These are phyloP conservation scores for Chlamydomonas sphaeroides DNA, from an alignment of 139 green algal genomes.

Conservation along the genomic window DNA sequence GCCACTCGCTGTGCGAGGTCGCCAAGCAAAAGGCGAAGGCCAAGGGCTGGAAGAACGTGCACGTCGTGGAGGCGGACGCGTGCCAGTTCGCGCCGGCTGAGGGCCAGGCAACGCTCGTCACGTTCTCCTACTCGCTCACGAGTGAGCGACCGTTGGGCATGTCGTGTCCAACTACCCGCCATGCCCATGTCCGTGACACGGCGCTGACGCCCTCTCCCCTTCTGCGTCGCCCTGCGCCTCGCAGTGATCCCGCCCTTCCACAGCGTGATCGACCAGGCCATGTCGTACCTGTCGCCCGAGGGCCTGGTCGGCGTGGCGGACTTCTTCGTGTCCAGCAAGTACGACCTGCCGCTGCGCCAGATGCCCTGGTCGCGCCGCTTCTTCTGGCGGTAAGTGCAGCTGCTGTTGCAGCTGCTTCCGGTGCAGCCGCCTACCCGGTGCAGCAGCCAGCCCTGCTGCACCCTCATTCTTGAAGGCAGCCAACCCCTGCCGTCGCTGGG, in stretches of 20 bases:
- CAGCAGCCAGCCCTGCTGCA: too few relatives aligned
- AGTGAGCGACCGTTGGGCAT: too few relatives aligned
- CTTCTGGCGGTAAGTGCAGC: constrained; percentile 89
- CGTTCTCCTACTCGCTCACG: constrained; percentile 98
- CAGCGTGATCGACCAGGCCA: constrained; percentile 87
- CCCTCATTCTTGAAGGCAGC: too few relatives aligned
- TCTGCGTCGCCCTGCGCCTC: too few relatives aligned
- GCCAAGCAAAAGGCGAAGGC: constrained; percentile 80
- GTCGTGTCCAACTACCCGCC: background rate
- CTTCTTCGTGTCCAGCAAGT: constrained; percentile 93
- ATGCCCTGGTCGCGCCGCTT: constrained; percentile 87
- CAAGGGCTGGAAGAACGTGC: constrained; percentile 94
- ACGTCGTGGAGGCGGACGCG: constrained; percentile 93
- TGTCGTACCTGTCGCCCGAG: constrained; percentile 80
- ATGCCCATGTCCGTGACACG: too few relatives aligned
- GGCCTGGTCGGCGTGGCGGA: constrained; percentile 93
- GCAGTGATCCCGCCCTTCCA: constrained; percentile 98
- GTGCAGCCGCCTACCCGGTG: too few relatives aligned
- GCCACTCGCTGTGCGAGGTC: constrained; percentile 88
- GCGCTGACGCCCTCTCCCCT: background rate
- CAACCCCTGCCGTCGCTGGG: too few relatives aligned
- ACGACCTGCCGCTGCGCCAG: constrained; percentile 94
- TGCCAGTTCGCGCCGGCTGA: constrained; percentile 83
- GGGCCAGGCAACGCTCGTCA: constrained; percentile 86
- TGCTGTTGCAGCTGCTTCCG: too few relatives aligned